A percentile compares a stretch with the other conserved stretches of the same genome.
Evolutionary conservation across 2,329 filamentous ascomycete species (phyloP).

Genomic region (Penicillium paneum): DNA sequence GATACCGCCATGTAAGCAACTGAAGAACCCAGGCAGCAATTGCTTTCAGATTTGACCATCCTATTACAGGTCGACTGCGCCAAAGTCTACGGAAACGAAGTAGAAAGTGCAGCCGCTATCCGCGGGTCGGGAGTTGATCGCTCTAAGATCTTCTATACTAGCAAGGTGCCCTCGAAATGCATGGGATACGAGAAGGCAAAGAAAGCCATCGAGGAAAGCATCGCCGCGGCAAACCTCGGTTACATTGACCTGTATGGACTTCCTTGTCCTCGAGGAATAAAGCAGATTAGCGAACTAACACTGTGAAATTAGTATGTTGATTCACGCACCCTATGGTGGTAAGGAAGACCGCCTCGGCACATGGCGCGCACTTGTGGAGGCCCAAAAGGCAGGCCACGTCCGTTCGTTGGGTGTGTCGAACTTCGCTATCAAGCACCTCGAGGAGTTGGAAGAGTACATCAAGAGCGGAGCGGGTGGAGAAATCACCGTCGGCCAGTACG

Average conservation of each 20-base stretch:
- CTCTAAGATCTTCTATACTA: constrained; percentile 60
- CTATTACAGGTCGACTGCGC: constrained; percentile 54
- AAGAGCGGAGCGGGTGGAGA: constrained; percentile 54
- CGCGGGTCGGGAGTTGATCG: constrained; percentile 51
- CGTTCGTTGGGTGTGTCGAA: constrained; percentile 44
- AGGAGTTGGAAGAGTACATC: constrained; percentile 43
- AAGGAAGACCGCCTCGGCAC: constrained; percentile 38
- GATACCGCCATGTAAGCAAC: constrained; percentile 54
- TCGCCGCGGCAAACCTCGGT: constrained; percentile 59
- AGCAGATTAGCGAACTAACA: background rate
- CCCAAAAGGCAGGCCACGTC: constrained; percentile 39
- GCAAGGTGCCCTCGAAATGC: constrained; percentile 53
- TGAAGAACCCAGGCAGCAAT: background rate
- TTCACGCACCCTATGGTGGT: constrained; percentile 41
- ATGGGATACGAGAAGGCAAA: constrained; percentile 64
- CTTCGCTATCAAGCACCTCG: constrained; percentile 40
- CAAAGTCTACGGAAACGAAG: constrained; percentile 57
- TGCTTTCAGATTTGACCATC: background rate
- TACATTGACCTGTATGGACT: constrained; percentile 62
- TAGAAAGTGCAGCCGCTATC: constrained; percentile 53
- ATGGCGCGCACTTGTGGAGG: constrained; percentile 43
- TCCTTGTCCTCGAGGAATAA: background rate
- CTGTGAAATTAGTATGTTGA: constrained; percentile 30
- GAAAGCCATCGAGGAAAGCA: constrained; percentile 60
- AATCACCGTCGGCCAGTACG: constrained; percentile 81